Evolutionary conservation across 257 asterid species (phyloP).

Genomic region (Jaltomata sinuosa): DNA sequence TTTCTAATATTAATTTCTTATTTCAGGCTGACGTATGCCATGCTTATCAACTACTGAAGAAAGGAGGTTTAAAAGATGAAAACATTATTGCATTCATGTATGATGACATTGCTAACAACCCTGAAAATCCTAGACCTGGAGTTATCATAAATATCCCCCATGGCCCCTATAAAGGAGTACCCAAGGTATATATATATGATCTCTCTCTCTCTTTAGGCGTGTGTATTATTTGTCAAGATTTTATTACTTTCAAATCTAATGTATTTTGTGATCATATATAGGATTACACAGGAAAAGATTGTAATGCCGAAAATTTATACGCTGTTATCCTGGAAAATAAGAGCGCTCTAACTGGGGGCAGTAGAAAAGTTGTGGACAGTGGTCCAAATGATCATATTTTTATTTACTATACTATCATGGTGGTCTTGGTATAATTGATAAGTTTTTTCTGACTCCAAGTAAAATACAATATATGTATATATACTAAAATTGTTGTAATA

Average conservation of each 20-base stretch:
- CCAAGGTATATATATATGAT: too few species aligned
- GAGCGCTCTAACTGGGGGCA: slow-evolving; percentile 77
- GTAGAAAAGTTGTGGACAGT: slow-evolving; percentile 83
- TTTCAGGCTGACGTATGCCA: slow-evolving; percentile 89
- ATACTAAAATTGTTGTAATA: too few species aligned
- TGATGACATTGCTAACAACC: slow-evolving; percentile 75
- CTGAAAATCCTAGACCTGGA: slow-evolving; percentile 80
- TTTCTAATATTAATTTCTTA: background rate
- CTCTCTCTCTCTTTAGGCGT: background rate
- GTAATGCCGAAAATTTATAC: slow-evolving; percentile 53
- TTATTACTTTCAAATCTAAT: too few species aligned
- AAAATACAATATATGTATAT: background rate
- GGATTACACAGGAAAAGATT: slow-evolving; percentile 84
- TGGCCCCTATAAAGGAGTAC: slow-evolving; percentile 84
- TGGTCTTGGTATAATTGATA: slow-evolving; percentile 87
- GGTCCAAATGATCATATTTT: slow-evolving; percentile 88
- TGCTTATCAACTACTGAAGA: slow-evolving; percentile 76
- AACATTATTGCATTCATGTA: slow-evolving; percentile 81
- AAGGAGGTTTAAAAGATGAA: slow-evolving; percentile 87
- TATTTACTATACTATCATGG: slow-evolving; percentile 77
- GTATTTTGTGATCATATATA: slow-evolving; percentile 16
- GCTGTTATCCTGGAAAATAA: slow-evolving; percentile 76
- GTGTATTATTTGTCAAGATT: background rate
- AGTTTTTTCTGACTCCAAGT: slow-evolving; percentile 2
- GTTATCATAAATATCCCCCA: slow-evolving; percentile 79